These are phyloP conservation scores for Phialophora chinensis DNA, from an alignment of 2,329 filamentous ascomycete genomes.

Conservation along the genomic window DNA sequence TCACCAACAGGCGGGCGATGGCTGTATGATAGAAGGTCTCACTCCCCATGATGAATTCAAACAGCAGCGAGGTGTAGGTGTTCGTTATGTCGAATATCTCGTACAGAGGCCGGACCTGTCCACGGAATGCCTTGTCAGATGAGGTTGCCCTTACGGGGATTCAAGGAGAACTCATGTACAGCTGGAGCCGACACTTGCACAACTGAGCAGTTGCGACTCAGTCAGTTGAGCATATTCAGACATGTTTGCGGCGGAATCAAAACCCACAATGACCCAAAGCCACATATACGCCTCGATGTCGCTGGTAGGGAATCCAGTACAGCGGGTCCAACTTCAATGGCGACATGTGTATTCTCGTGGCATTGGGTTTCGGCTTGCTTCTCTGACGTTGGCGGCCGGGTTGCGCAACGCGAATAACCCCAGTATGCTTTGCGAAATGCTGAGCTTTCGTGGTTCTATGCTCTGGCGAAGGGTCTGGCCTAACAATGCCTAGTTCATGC, in stretches of 20 bases:
- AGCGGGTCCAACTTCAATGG: neutral
- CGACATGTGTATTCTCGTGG: neutral
- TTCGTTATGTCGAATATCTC: conserved; percentile 16
- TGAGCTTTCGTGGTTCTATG: neutral
- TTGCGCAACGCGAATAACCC: neutral
- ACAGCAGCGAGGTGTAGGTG: conserved; percentile 6
- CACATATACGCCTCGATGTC: conserved; percentile 4
- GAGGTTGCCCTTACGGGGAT: neutral
- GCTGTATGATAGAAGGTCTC: conserved; percentile 14
- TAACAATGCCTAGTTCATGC: no score
- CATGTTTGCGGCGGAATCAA: neutral
- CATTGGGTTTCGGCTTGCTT: neutral
- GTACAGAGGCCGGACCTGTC: conserved; percentile 4
- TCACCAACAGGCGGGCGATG: conserved; percentile 2
- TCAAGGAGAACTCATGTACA: neutral
- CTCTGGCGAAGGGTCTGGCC: neutral
- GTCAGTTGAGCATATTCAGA: neutral
- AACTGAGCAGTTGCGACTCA: neutral
- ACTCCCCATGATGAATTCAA: conserved; percentile 11
- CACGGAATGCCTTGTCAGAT: no score
- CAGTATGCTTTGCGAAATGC: neutral
- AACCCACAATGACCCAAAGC: neutral
- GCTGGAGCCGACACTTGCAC: neutral
- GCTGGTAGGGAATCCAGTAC: neutral
- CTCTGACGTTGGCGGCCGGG: neutral